A percentile compares a stretch with the other conserved stretches of the same genome.
Evolutionary conservation across 352 stramenopile genomes (phyloP).

Genomic region (Phytophthora multivora): DNA sequence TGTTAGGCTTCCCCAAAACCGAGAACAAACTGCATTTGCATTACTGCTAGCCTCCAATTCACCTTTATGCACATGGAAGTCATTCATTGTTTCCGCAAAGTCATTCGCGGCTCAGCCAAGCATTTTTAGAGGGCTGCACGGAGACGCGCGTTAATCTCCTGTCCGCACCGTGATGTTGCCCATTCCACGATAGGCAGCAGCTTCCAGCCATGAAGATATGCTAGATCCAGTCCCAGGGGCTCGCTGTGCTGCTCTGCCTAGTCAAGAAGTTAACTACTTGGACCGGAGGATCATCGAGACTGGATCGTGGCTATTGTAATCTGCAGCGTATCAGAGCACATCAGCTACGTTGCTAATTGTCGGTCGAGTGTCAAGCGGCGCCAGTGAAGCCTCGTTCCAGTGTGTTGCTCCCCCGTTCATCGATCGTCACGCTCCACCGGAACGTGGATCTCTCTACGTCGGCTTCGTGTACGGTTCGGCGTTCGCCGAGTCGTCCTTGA

Average conservation of each 20-base stretch:
- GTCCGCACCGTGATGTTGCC: background rate
- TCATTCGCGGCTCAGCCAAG: background rate
- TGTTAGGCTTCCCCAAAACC: no score
- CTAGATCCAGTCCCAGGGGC: slow-evolving; percentile 2
- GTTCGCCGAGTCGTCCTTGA: slow-evolving; percentile 45
- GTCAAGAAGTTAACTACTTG: slow-evolving; percentile 94
- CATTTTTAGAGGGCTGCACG: slow-evolving; percentile 7
- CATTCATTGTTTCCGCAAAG: no score
- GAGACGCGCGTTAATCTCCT: background rate
- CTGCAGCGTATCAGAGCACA: slow-evolving; percentile 53
- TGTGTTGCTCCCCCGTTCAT: slow-evolving; percentile 88
- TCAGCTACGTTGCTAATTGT: slow-evolving; percentile 79
- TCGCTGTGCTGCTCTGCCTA: slow-evolving; percentile 66
- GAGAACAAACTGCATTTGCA: no score
- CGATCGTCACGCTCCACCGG: slow-evolving; percentile 55
- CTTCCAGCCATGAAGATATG: background rate
- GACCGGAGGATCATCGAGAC: slow-evolving; percentile 89
- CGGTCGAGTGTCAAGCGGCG: slow-evolving; percentile 71
- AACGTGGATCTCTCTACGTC: slow-evolving; percentile 73
- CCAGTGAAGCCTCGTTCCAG: slow-evolving; percentile 85
- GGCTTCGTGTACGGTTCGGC: slow-evolving; percentile 76
- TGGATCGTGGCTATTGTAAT: slow-evolving; percentile 79
- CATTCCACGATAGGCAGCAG: slow-evolving; percentile 6
- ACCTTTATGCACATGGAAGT: background rate
- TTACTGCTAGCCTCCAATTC: no score